These are phyloP conservation scores for Talaromyces wortmannii DNA, from an alignment of 495 filamentous ascomycete species.

Conservation along the genomic window DNA sequence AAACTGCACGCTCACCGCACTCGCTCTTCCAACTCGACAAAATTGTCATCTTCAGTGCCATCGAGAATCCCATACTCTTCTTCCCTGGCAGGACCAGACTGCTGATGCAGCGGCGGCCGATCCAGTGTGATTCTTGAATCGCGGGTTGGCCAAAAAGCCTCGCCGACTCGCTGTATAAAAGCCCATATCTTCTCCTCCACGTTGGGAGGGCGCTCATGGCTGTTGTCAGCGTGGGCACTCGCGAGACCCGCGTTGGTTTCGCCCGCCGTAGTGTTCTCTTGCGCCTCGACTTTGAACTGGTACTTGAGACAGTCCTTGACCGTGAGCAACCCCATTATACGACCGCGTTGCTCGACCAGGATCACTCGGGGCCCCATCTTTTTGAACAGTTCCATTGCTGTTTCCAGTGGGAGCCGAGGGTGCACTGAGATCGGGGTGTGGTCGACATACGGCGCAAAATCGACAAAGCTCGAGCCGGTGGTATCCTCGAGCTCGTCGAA, in stretches of 20 bases:
- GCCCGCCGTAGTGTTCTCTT: conserved; percentile 55
- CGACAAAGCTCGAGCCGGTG: conserved; percentile 52
- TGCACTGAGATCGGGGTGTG: conserved; percentile 87
- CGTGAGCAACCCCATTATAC: conserved; percentile 78
- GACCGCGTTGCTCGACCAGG: conserved; percentile 83
- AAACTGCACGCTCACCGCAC: conserved; percentile 13
- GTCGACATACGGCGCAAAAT: conserved; percentile 86
- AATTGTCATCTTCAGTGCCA: conserved; percentile 57
- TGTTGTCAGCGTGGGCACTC: conserved; percentile 14
- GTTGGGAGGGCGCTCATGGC: conserved; percentile 1
- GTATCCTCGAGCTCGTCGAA: conserved; percentile 59
- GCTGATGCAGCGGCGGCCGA: conserved; percentile 3
- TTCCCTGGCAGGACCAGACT: neutral
- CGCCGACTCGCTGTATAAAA: conserved; percentile 48
- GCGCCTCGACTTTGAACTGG: conserved; percentile 92
- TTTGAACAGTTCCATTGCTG: conserved; percentile 97
- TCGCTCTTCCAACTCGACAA: conserved; percentile 57
- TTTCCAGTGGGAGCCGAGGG: conserved; percentile 86
- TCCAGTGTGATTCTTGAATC: conserved; percentile 11
- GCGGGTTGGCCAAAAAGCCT: conserved; percentile 44
- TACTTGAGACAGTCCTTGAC: conserved; percentile 98
- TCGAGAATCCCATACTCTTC: conserved; percentile 47
- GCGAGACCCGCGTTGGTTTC: conserved; percentile 29
- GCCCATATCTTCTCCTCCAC: conserved; percentile 66
- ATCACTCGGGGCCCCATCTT: conserved; percentile 96